Evolutionary conservation across 345 rosid genomes (phyloP), one percentile per base, ranked within the genome.

Genomic region (Populus deltoides): DNA sequence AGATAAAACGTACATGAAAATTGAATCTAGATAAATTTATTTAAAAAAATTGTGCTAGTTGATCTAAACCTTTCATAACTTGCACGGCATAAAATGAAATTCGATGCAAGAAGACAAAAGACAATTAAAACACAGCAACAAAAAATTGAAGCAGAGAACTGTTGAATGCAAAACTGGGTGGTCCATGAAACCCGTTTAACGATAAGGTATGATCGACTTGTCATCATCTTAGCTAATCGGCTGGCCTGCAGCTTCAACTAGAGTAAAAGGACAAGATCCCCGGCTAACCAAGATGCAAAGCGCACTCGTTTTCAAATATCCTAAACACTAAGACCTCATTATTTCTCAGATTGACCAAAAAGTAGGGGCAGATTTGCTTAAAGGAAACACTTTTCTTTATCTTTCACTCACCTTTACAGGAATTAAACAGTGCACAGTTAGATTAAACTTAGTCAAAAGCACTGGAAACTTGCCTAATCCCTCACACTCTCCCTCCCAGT

Each of bases 391-490:
- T 70, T 33, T 29, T 55, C 39, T 68, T 81, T 51, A 67, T 22
- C 27, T 49, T 29, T 27, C 20, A 11, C 29, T 57, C 71, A 10
- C 43, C 66, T 78, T 66, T 18, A 15, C 38, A 11, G 55, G 15
- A 62, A 53, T 78, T 78, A 82, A 81, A 66, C 72, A 62, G 61
- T 25, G 39, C 33, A 73, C 62, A 55, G 25, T 75, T 36, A 6
- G 45, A 70, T 76, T 47, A 11, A 41, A 29, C 27, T 33, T 47
- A 24, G 57, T 59, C 66, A 77, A 39, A 13, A 43, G 33, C 6
- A 63, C 12, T 29, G 15, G 61, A 9, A 70, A 31, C 67, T 68
- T 57, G n/a, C 8, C 39, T 20, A 69, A 69, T 41, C 45, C 9
- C 39, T 51, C 55, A 49, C 66, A 20, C 16, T 68, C 22, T 55